Evolutionary conservation across 2,329 filamentous ascomycete species (phyloP), one percentile per base, ranked within the genome.

Genomic region (Sphaerulina vaccinii): DNA sequence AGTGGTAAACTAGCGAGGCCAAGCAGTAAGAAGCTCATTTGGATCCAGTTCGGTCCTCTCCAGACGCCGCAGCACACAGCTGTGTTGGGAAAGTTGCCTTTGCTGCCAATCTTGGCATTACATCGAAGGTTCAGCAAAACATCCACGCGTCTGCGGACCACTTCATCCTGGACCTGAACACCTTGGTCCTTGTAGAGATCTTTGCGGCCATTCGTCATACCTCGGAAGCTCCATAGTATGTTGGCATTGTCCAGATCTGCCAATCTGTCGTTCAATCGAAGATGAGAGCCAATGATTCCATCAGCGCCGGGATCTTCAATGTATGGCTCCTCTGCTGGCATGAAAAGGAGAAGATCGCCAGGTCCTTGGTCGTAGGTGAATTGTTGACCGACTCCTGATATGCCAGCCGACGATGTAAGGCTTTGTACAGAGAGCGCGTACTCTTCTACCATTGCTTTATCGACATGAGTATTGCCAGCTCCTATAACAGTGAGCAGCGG

Each of bases 401-500:
- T 39, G 36, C 42, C 9, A 40, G 36, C 54, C 7, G 48, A 45
- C 18, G 57, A 52, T n/a, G 71, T 66, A 19, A 82, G 68, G 48
- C 65, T 61, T 36, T 77, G 72, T 36, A 83, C 70, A 11, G 73
- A 69, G 27, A 70, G 64, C 49, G 72, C 72, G 64, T 80, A 83
- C 1, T 68, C 56, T 22, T 70, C 64, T 16, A 78, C 65, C 53
- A 73, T 76, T 36, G 70, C 70, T 16, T 73, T 69, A n/a, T 75
- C 71, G 23, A 79, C 78, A 62, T 80, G 74, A 77, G 77, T 82
- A 18, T 82, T 66, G 1, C 81, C 81, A 32, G 77, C 73, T 2
- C 81, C 81, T 24, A 83, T 61, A 2, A 83, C 60, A 18, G 83
- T 65, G 40, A 82, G 58, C 15, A 73, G 72, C 6, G 79, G 71